These are phyloP conservation scores for Corynespora cassiicola DNA, from an alignment of 2,329 filamentous ascomycete genomes.

Conservation along the genomic window DNA sequence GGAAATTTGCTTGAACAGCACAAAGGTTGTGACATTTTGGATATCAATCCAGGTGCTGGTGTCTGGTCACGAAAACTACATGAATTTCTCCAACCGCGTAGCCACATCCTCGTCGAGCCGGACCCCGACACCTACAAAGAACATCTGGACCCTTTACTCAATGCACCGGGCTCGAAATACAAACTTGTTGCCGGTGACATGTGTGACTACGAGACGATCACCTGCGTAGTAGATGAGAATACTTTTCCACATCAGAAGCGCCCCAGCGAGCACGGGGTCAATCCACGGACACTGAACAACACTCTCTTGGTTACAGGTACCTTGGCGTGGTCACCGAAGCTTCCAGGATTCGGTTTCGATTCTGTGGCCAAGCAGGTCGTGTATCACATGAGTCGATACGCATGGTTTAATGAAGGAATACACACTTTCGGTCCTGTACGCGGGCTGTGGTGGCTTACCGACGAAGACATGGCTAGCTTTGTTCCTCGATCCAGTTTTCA, in stretches of 20 bases:
- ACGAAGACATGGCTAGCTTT: slow-evolving; percentile 64
- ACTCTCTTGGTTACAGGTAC: slow-evolving; percentile 67
- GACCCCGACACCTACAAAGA: slow-evolving; percentile 64
- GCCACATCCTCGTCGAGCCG: slow-evolving; percentile 83
- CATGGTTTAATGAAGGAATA: slow-evolving; percentile 66
- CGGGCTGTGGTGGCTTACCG: slow-evolving; percentile 75
- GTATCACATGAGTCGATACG: slow-evolving; percentile 66
- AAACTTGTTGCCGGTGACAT: slow-evolving; percentile 51
- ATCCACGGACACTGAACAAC: too few relatives aligned
- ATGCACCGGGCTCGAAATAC: slow-evolving; percentile 50
- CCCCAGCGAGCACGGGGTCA: too few relatives aligned
- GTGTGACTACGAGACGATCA: slow-evolving; percentile 48
- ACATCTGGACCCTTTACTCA: slow-evolving; percentile 61
- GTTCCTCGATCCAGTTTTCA: slow-evolving; percentile 65
- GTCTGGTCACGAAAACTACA: slow-evolving; percentile 82
- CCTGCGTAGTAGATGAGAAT: slow-evolving; percentile 57
- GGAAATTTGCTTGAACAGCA: slow-evolving; percentile 72
- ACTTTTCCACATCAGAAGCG: slow-evolving; percentile 63
- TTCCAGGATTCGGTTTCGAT: slow-evolving; percentile 58
- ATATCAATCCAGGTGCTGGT: slow-evolving; percentile 82
- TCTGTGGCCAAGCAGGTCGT: slow-evolving; percentile 65
- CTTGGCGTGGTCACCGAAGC: slow-evolving; percentile 42
- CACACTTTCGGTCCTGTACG: slow-evolving; percentile 81
- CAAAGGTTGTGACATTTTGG: slow-evolving; percentile 81
- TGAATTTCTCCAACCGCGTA: slow-evolving; percentile 75